These are phyloP conservation scores for Fomitopsis serialis DNA, from an alignment of 768 basidiomycete species.

Conservation along the genomic window DNA sequence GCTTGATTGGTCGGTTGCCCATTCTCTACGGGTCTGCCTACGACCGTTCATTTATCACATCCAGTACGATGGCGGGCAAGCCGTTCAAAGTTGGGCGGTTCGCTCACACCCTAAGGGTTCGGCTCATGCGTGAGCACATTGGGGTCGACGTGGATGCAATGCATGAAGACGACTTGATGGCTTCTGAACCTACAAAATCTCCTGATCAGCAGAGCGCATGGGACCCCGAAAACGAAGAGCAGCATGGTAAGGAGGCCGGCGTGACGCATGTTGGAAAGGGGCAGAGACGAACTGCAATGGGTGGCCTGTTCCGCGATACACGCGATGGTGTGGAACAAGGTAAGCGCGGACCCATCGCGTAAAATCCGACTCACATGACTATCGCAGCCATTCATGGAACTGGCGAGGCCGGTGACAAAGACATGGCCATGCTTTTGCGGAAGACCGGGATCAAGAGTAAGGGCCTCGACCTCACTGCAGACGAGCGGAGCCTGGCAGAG, in stretches of 20 bases:
- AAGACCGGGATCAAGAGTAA: slow-evolving; percentile 40
- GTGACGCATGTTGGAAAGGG: slow-evolving; percentile 23
- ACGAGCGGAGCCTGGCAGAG: slow-evolving; percentile 37
- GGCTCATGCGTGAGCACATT: slow-evolving; percentile 95
- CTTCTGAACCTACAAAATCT: slow-evolving; percentile 42
- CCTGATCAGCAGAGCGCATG: slow-evolving; percentile 53
- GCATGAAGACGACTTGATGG: slow-evolving; percentile 67
- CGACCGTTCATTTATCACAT: background rate
- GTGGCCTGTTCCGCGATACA: slow-evolving; percentile 29
- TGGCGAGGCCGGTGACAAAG: slow-evolving; percentile 32
- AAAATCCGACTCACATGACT: slow-evolving; percentile 4
- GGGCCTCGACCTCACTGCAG: slow-evolving; percentile 32
- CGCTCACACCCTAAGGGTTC: slow-evolving; percentile 87
- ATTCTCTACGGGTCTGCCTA: background rate
- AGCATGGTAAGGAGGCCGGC: slow-evolving; percentile 36
- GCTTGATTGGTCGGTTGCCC: slow-evolving; percentile 69
- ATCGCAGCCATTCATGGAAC: slow-evolving; percentile 35
- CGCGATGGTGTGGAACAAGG: slow-evolving; percentile 46
- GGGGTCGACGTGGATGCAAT: slow-evolving; percentile 92
- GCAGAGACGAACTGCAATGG: slow-evolving; percentile 14
- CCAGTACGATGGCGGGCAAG: slow-evolving; percentile 86
- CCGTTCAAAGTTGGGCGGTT: slow-evolving; percentile 96
- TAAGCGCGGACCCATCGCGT: too few species aligned
- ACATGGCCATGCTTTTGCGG: slow-evolving; percentile 31
- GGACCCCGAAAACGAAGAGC: slow-evolving; percentile 73